phyloP scores from a whole-genome alignment of 2,329 filamentous ascomycete genomes.

The Claviceps monticola region DNA sequence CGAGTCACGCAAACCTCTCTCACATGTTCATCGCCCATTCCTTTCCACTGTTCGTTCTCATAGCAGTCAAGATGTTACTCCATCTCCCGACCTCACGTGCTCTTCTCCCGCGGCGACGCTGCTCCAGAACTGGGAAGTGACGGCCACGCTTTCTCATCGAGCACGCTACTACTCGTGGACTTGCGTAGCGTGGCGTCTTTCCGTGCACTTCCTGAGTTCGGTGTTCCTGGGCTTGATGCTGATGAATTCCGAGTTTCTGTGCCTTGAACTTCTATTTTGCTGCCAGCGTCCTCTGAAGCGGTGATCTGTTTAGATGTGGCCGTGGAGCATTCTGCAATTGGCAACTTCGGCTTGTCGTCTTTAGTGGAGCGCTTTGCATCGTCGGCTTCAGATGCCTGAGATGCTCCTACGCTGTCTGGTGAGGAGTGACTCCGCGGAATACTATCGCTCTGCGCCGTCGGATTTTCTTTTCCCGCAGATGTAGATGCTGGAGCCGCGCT shows the following conservation, averaged over 20 bases:
- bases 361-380: neutral
- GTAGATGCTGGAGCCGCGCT: neutral
- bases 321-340: neutral
- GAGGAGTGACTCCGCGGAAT: neutral
- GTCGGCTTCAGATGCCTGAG: neutral
- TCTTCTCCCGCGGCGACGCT: neutral
- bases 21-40: neutral
- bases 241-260: too few species aligned
- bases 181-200: neutral
- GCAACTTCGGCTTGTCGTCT: neutral
- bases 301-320: neutral
- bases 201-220: neutral
- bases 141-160: conserved; percentile 4
- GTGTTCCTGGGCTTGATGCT: neutral
- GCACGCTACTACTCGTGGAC: neutral
- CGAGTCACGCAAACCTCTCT: neutral
- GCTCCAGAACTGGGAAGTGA: neutral
- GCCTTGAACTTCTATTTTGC: neutral
- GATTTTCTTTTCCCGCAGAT: neutral
- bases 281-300: too few species aligned
- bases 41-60: neutral
- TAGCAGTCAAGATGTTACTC: too few species aligned
- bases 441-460: neutral
- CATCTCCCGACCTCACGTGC: neutral
- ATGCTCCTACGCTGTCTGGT: neutral